Base-by-base conservation (phyloP, 1,284 basidiomycete species). In the Tremellales sp. region DNA sequence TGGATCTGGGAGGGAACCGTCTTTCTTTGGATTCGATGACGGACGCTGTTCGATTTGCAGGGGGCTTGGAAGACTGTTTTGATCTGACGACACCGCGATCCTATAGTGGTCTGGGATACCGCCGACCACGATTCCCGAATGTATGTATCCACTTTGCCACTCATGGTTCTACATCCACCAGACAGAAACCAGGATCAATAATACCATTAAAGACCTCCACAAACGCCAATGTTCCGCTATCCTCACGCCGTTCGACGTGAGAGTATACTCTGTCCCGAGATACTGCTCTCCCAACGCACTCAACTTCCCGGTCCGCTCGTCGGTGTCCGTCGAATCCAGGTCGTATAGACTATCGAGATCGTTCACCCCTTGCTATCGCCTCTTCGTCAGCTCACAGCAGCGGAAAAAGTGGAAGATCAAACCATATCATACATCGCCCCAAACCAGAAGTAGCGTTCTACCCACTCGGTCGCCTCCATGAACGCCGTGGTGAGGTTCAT, bases 391-490 rank as follows among this genome's bases (percentile, higher is more conserved):
- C 42, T n/a, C 14, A 22, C 10, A 47, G 12, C 3, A 31, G 32
- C 7, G 18, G 25, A 16, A 19, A 10, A 10, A 25, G 25, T 6
- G 13, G 8, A 13, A 14, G 34, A 43, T 53, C 60, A 50, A 21
- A 61, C 62, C 59, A 63, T 60, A 12, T 63, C 58, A 45, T 63
- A 66, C 71, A 75, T 75, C 10, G 74, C 75, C 5, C 75, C 76
- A 48, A 75, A 77, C 74, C 75, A 78, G n/a, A 75, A 68, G 50
- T 76, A 77, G 9, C 76, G 66, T 50, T 77, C 76, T 13, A 77
- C 68, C 71, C 73, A 77, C 18, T 60, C 54, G 2, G 73, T 71
- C 14, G 42, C 52, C 38, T 77, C 74, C 72, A 77, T 73, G 59
- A 71, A 77, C 8, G 59, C 49, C 45, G 73, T 70, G 5, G 75